Conservation (phyloP, 1,139 yeast species). For the Citeromyces siamensis region DNA sequence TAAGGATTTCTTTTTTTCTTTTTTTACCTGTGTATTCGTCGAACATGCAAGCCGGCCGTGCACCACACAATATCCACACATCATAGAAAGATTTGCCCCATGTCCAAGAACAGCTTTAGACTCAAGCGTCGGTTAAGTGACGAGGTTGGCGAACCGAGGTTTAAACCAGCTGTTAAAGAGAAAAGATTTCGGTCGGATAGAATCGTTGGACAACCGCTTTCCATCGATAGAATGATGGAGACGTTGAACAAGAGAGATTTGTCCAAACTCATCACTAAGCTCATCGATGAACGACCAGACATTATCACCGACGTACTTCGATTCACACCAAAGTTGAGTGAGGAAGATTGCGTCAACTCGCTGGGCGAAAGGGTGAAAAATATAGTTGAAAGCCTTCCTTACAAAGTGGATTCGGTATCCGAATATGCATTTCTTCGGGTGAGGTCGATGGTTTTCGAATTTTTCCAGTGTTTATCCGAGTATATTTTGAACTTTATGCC, state of each 20-base stretch:
- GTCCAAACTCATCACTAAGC: conserved; percentile 34
- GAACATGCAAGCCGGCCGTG: neutral
- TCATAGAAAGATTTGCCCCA: neutral
- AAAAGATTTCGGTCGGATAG: neutral
- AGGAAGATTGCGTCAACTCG: conserved; percentile 35
- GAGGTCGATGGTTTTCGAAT: conserved; percentile 61
- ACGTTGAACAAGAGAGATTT: conserved; percentile 47
- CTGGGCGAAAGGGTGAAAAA: conserved; percentile 32
- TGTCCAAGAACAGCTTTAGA: neutral
- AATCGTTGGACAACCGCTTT: conserved; percentile 3
- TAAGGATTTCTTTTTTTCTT: no score
- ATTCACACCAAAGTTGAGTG: conserved; percentile 48
- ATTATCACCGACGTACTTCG: conserved; percentile 36
- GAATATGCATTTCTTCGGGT: conserved; percentile 88
- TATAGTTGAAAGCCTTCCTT: conserved; percentile 48
- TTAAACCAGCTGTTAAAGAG: neutral
- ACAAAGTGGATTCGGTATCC: conserved; percentile 57
- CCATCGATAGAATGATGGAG: conserved; percentile 40
- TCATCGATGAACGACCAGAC: conserved; percentile 54
- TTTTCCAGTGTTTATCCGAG: conserved; percentile 67
- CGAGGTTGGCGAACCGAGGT: neutral
- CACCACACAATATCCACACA: neutral
- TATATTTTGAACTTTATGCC: conserved; percentile 72
- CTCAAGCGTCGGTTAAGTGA: neutral
- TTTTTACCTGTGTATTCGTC: no score